These are phyloP conservation scores for Urochloa ruziziensis DNA, from an alignment of 176 grass and related monocot species.

Conservation along the genomic window DNA sequence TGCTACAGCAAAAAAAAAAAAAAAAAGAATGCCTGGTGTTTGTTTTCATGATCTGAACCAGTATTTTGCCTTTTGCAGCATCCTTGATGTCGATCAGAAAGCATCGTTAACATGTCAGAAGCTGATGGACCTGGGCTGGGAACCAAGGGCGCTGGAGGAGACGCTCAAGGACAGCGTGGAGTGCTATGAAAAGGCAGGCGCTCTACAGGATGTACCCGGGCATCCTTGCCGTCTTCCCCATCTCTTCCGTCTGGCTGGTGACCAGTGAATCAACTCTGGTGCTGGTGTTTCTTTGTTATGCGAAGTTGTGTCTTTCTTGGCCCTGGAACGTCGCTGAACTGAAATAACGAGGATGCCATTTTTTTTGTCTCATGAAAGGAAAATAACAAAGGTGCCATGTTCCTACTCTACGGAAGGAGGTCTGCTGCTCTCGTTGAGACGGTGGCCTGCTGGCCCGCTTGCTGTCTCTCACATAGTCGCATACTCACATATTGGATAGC, in stretches of 20 bases:
- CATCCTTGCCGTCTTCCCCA: constrained; percentile 21
- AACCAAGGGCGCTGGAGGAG: constrained; percentile 34
- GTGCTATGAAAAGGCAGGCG: constrained; percentile 25
- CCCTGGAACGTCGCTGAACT: no score
- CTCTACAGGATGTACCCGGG: background rate
- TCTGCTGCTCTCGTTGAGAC: no score
- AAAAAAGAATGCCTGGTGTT: no score
- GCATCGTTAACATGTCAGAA: constrained; percentile 6
- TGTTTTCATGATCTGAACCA: background rate
- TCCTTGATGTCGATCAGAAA: constrained; percentile 4
- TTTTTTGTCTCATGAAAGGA: no score
- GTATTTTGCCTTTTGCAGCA: background rate
- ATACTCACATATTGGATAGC: no score
- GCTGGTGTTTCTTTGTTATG: no score
- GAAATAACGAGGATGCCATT: no score
- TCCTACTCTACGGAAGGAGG: no score
- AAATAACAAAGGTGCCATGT: no score
- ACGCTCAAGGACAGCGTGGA: constrained; percentile 30
- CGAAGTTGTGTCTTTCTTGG: no score
- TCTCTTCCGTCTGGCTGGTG: constrained; percentile 6
- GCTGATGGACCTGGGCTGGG: constrained; percentile 49
- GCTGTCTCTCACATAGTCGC: no score
- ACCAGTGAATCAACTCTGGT: background rate
- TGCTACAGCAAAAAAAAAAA: background rate
- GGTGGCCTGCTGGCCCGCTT: no score